Evolutionary conservation across 805 yeast species (phyloP).

Genomic region (Maudiozyma pseudohumilis): DNA sequence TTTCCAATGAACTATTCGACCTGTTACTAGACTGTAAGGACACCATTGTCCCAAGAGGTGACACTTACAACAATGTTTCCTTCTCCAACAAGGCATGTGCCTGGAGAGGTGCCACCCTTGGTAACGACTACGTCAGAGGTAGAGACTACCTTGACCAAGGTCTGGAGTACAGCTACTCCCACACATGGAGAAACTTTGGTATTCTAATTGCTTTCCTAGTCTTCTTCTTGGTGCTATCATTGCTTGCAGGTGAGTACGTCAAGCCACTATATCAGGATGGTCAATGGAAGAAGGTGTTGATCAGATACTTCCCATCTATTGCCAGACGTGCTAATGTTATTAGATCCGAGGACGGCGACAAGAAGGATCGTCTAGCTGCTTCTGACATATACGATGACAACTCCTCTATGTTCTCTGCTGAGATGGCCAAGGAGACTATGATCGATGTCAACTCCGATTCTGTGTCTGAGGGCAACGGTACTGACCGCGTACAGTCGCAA

Average conservation of each 20-base stretch:
- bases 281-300: slow-evolving; percentile 1
- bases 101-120: slow-evolving; percentile 51
- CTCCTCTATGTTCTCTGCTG: not conserved
- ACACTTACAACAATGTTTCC: slow-evolving; percentile 36
- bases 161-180: slow-evolving; percentile 42
- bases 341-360: not conserved
- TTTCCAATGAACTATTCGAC: slow-evolving; percentile 56
- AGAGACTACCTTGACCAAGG: slow-evolving; percentile 39
- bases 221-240: slow-evolving; percentile 27
- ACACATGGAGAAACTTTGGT: slow-evolving; percentile 76
- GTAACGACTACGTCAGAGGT: slow-evolving; percentile 45
- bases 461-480: not conserved
- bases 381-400: not conserved
- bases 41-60: slow-evolving; percentile 53
- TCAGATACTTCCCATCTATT: slow-evolving; percentile 1
- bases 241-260: slow-evolving; percentile 27
- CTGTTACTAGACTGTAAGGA: slow-evolving; percentile 44
- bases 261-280: slow-evolving; percentile 16
- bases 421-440: not conserved
- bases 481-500: slow-evolving; percentile 10
- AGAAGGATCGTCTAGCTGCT: too few species aligned
- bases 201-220: slow-evolving; percentile 42
- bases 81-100: slow-evolving; percentile 41
- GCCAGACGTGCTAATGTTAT: not conserved
- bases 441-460: not conserved